phyloP scores from a whole-genome alignment of 768 basidiomycete genomes.

The Suillus variegatus region DNA sequence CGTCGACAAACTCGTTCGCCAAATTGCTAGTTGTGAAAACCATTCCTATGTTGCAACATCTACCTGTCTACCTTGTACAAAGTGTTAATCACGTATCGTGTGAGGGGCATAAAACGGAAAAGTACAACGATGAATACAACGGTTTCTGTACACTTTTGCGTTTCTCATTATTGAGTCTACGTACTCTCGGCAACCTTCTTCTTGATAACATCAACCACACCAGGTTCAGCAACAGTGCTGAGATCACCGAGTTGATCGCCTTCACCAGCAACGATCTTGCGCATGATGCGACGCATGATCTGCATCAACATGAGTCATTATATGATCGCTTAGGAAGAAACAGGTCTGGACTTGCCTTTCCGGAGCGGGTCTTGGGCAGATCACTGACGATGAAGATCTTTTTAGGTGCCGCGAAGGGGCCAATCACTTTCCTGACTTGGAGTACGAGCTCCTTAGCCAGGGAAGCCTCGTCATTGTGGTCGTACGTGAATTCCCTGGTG shows the following conservation, averaged over 20 bases:
- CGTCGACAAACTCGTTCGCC: background rate
- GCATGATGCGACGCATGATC: constrained; percentile 95
- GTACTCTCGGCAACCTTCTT: constrained; percentile 61
- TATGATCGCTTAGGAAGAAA: background rate
- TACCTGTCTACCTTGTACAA: background rate
- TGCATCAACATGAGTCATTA: constrained; percentile 20
- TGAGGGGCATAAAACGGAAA: background rate
- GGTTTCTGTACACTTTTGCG: background rate
- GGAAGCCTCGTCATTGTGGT: constrained; percentile 64
- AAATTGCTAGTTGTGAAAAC: background rate
- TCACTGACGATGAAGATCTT: constrained; percentile 82
- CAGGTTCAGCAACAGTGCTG: constrained; percentile 89
- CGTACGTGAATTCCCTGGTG: constrained; percentile 77
- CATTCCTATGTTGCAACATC: background rate
- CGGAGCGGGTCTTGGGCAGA: constrained; percentile 92
- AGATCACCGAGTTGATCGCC: constrained; percentile 95
- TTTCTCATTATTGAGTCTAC: constrained; percentile 14
- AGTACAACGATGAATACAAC: background rate
- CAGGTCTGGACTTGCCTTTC: constrained; percentile 57
- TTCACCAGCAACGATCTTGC: constrained; percentile 95
- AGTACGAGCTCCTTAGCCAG: constrained; percentile 88
- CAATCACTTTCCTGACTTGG: constrained; percentile 97
- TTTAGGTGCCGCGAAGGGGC: constrained; percentile 97
- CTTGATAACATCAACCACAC: constrained; percentile 84
- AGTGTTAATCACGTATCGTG: background rate